phyloP scores from a whole-genome alignment of 2,329 filamentous ascomycete species.

The Cytospora schulzeri region DNA sequence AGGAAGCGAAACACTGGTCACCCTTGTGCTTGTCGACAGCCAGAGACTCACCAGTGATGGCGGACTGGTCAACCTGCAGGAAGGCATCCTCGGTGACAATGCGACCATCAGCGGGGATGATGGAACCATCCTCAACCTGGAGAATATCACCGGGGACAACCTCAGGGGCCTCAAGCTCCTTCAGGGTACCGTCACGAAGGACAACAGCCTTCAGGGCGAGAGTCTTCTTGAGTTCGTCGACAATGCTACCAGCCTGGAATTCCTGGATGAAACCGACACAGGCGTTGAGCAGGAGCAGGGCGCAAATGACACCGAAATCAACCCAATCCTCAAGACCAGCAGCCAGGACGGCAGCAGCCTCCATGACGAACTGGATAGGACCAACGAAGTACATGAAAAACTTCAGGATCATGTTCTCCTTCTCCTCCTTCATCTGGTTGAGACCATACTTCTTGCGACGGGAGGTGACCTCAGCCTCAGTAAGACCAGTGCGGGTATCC shows the following conservation, averaged over 20 bases:
- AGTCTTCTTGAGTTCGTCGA: constrained; percentile 89
- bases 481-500: constrained; percentile 54
- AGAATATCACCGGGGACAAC: constrained; percentile 90
- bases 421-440: constrained; percentile 91
- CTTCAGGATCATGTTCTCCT: constrained; percentile 81
- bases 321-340: constrained; percentile 88
- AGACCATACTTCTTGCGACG: constrained; percentile 74
- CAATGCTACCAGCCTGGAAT: constrained; percentile 86
- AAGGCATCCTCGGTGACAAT: constrained; percentile 83
- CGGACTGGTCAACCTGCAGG: constrained; percentile 88
- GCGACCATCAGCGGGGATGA: constrained; percentile 85
- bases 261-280: constrained; percentile 86
- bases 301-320: constrained; percentile 90
- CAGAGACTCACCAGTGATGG: constrained; percentile 89
- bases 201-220: constrained; percentile 86
- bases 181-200: constrained; percentile 75
- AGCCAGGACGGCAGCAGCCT: constrained; percentile 51
- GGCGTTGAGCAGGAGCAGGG: constrained; percentile 80
- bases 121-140: constrained; percentile 88
- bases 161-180: constrained; percentile 79
- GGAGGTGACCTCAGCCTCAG: constrained; percentile 65
- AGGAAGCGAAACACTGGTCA: constrained; percentile 83
- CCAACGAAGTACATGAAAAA: constrained; percentile 83
- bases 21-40: constrained; percentile 85
- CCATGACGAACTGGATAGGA: constrained; percentile 93